These are phyloP conservation scores for Calendula officinalis DNA, from an alignment of 129 eudicot species.

Conservation along the genomic window DNA sequence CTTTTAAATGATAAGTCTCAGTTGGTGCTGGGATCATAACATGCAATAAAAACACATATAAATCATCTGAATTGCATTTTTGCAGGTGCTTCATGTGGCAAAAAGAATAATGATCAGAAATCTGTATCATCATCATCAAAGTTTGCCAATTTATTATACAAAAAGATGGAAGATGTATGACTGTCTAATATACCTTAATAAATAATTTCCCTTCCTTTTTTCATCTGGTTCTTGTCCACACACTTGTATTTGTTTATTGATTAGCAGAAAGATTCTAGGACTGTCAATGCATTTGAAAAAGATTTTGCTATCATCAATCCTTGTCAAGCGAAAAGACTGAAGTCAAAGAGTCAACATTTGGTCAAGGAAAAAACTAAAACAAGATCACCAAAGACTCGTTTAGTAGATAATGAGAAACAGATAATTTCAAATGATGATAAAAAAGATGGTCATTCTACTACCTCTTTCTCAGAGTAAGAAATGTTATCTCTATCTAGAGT, in stretches of 20 bases:
- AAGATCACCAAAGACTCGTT: conserved; percentile 24
- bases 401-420: conserved; percentile 29
- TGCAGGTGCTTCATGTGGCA: conserved; percentile 47
- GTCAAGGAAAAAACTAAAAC: conserved; percentile 30
- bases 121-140: conserved; percentile 25
- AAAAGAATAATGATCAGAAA: conserved; percentile 32
- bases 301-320: conserved; percentile 32
- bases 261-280: conserved; percentile 47
- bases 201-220: conserved; percentile 7
- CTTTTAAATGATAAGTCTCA: neutral
- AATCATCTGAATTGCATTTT: conserved; percentile 8
- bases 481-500: neutral
- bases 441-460: conserved; percentile 30
- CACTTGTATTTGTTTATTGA: conserved; percentile 18
- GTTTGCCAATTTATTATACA: conserved; percentile 37
- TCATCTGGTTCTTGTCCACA: conserved; percentile 17
- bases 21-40: neutral
- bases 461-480: conserved; percentile 45
- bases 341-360: conserved; percentile 19
- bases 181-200: conserved; percentile 14
- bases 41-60: neutral
- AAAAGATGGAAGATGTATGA: conserved; percentile 48
- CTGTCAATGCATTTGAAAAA: conserved; percentile 41
- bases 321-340: conserved; percentile 33
- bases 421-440: conserved; percentile 29